Conservation (phyloP, 805 yeast species). For the Candida andamanensis region DNA sequence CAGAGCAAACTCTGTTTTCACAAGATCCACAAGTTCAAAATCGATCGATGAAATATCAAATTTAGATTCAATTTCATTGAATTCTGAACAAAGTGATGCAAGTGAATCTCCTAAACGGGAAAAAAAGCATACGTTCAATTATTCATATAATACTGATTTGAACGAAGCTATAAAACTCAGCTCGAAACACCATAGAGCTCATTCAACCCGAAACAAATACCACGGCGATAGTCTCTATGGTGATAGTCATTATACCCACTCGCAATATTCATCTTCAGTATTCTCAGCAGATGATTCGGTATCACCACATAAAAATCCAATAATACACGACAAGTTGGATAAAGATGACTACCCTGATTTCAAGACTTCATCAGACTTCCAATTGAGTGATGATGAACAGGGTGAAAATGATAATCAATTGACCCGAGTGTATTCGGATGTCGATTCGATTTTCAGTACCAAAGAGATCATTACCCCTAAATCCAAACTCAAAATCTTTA, state of each 20-base stretch:
- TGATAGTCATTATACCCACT: not conserved
- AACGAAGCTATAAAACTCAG: conserved; percentile 14
- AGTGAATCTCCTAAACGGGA: conserved; percentile 1
- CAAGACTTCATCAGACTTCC: conserved; percentile 5
- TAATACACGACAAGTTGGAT: not conserved
- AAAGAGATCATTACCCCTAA: conserved; percentile 7
- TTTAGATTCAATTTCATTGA: conserved; percentile 8
- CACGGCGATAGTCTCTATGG: not conserved
- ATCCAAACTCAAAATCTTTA: not conserved
- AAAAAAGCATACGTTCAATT: conserved; percentile 10
- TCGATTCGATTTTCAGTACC: conserved; percentile 24
- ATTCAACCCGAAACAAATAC: not conserved
- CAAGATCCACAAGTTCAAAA: too few species aligned
- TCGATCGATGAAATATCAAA: conserved; percentile 10
- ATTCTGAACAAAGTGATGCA: conserved; percentile 3
- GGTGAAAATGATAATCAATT: conserved; percentile 12
- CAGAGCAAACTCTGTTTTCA: not conserved
- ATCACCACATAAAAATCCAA: conserved; percentile 1
- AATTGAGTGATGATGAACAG: conserved; percentile 8
- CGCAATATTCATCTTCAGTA: conserved; percentile 1
- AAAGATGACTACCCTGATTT: not conserved
- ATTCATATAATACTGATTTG: conserved; percentile 10
- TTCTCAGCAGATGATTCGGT: conserved; percentile 1
- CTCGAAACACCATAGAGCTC: conserved; percentile 2
- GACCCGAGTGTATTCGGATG: conserved; percentile 20